Evolutionary conservation across 352 stramenopile genomes (phyloP), one percentile per base, ranked within the genome.

Genomic region (Phytophthora macrochlamydospora): DNA sequence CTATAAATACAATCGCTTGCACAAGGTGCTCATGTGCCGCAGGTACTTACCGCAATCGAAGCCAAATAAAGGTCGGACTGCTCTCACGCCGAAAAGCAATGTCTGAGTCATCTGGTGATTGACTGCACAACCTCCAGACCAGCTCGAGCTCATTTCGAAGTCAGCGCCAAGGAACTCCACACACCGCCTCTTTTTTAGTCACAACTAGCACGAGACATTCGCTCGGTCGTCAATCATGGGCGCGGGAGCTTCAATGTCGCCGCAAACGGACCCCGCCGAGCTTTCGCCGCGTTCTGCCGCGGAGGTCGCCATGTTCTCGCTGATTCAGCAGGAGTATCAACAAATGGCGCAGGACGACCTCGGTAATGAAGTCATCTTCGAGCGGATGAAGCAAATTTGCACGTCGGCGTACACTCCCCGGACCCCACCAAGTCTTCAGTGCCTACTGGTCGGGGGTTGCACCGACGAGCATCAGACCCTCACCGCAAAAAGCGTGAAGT

Each of bases 401-500:
- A 56, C 56, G 46, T 66, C 66, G 52, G 78, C 81, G 12, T 89
- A 90, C 52, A 65, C 73, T 7, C 65, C 71, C 71, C 76, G 52
- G 65, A 78, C 18, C 69, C 54, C 37, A 83, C 65, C 12, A 74
- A 64, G 38, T 71, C 50, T 7, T 48, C 56, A 6, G 45, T 57
- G n/a, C 51, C 65, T 18, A 53, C 46, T 3, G 81, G 78, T 11
- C 79, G 70, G n/a, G 81, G 67, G 56, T 67, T 81, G 33, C 75
- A 78, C 45, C 76, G 81, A 0, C 81, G 84, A 43, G 70, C 73
- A 32, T 90, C 81, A 0, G 81, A 90, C 32, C 59, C 75, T 7
- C 76, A 90, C 28, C 79, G 83, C 35, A 90, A 89, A 51, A 93
- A 93, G 62, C 78, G 81, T 28, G 77, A 87, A 71, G 83, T 85